Base-by-base conservation (phyloP, 306 rosid species). In the Rubus parviflorus region DNA sequence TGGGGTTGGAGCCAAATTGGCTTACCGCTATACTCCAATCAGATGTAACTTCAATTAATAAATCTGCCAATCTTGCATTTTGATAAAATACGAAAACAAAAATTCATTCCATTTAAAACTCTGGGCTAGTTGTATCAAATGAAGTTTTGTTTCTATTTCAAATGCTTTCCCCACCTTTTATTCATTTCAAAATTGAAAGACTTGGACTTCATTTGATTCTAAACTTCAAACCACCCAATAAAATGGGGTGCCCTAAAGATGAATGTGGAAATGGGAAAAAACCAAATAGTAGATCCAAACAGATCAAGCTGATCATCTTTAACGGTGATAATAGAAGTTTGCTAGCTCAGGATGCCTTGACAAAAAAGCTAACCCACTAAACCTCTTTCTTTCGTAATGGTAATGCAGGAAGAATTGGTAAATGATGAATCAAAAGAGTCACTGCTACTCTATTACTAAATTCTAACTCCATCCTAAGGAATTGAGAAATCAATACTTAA, bases 401-500 rank as follows among this genome's bases (percentile, higher is more conserved):
- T 20, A 42, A 38, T 19, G 47, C 22, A 68, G 37, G 73, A 42
- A n/a, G 20, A 53, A 60, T 22, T 45, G 19, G 54, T 11, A 72
- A 72, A 41, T 68, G 35, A 76, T 7, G 61, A 49, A 76, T 51
- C 1, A 76, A 57, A 72, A 76, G 25, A 72, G 47, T 76, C 17
- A 65, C 69, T 64, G 9, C 40, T 47, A 72, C 16, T 52, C 62
- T 45, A 46, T 30, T 16, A 38, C 61, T 30, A 69, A 19, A 38
- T 46, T 61, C 45, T 60, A 38, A 23, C 68, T 58, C 68, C 54
- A 15, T 16, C 41, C 13, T 49, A 52, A 72, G 20, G 19, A 72
- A 54, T 13, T 42, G 23, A 38, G 70, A 40, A 52, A 56, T 69
- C 65, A 53, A 35, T 6, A 6, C 5, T 54, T 19, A 49, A 30